Percentiles rank a stretch among this genome's conserved stretches.
Evolutionary conservation across 352 stramenopile genomes (phyloP).

Genomic region (Blastocystis sp.): DNA sequence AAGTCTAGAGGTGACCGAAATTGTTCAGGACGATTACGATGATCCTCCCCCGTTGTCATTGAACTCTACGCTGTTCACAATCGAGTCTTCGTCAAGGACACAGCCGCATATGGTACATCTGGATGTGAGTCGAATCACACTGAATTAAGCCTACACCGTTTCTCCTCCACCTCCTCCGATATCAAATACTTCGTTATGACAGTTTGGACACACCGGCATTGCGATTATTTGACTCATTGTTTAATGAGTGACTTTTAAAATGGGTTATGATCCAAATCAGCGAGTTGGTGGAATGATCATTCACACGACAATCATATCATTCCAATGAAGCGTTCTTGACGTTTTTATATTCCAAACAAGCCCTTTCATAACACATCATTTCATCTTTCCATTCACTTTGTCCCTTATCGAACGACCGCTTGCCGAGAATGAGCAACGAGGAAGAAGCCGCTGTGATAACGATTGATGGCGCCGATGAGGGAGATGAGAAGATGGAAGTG

Average conservation of each 20-base stretch:
- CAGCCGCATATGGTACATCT: conserved; percentile 73
- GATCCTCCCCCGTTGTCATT: conserved; percentile 77
- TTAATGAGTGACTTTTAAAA: too few species aligned
- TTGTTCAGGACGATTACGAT: conserved; percentile 37
- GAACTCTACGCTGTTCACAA: conserved; percentile 91
- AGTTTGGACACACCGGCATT: conserved; percentile 17
- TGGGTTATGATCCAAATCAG: too few species aligned
- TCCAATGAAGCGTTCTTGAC: too few species aligned
- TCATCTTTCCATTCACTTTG: background rate
- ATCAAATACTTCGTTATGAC: conserved; percentile 37
- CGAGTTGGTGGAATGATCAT: too few species aligned
- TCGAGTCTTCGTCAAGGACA: conserved; percentile 91
- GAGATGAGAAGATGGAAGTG: background rate
- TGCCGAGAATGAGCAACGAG: background rate
- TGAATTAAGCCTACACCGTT: conserved; percentile 6
- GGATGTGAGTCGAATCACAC: background rate
- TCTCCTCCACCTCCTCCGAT: conserved; percentile 12
- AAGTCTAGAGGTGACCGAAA: conserved; percentile 60
- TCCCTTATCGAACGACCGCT: background rate
- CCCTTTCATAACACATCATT: too few species aligned
- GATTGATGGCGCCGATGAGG: background rate
- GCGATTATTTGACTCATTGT: too few species aligned
- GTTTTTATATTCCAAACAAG: too few species aligned
- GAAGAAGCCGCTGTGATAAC: conserved; percentile 28
- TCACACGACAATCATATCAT: too few species aligned